These are phyloP conservation scores for Cryphonectria carpinicola DNA, from an alignment of 2,329 filamentous ascomycete genomes.

Conservation along the genomic window DNA sequence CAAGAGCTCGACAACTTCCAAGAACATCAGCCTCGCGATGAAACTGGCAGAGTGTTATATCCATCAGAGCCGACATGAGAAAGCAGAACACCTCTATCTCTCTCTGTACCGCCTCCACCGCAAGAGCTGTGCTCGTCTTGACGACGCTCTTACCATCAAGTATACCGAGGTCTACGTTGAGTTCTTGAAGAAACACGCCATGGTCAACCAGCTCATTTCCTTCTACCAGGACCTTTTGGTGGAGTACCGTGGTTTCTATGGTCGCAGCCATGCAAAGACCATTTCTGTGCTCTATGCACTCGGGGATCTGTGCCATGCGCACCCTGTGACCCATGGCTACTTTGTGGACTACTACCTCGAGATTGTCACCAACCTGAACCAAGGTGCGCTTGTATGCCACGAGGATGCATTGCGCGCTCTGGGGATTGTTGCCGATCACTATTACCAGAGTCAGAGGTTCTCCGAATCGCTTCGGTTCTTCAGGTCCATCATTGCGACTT, in stretches of 20 bases:
- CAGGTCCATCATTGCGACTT: conserved; percentile 10
- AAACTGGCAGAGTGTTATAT: conserved; percentile 10
- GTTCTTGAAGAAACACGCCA: conserved; percentile 7
- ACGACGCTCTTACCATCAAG: conserved; percentile 8
- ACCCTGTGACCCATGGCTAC: conserved; percentile 11
- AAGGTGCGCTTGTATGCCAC: conserved; percentile 6
- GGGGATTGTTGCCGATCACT: conserved; percentile 11
- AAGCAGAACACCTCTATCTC: conserved; percentile 6
- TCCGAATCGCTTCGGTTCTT: conserved; percentile 6
- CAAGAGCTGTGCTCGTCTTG: conserved; percentile 1
- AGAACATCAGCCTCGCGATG: neutral
- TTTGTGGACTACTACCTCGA: conserved; percentile 13
- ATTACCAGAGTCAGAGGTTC: conserved; percentile 11
- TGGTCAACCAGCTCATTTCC: conserved; percentile 9
- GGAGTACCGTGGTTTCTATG: conserved; percentile 15
- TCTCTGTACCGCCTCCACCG: conserved; percentile 7
- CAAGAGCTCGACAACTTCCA: neutral
- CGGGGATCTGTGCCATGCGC: conserved; percentile 1
- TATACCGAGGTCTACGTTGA: conserved; percentile 4
- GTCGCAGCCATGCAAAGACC: neutral
- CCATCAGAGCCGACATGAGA: conserved; percentile 1
- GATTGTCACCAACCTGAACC: conserved; percentile 14
- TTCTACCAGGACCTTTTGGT: conserved; percentile 12
- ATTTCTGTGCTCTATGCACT: conserved; percentile 9
- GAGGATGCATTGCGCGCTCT: conserved; percentile 9